Conservation (phyloP, 1,284 basidiomycete genomes). For the Rhodotorula sp. region DNA sequence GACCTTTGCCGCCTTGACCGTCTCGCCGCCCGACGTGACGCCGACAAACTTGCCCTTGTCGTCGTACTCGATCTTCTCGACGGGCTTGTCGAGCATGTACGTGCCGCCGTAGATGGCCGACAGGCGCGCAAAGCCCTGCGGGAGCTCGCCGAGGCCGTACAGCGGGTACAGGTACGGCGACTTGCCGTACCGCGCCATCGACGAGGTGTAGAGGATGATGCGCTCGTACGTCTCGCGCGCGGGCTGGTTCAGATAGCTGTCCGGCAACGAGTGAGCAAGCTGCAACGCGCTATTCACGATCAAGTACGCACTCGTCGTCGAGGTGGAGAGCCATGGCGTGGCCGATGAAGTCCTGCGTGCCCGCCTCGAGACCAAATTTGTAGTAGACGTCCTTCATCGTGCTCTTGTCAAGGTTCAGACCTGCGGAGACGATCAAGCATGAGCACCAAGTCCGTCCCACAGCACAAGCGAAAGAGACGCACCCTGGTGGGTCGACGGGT, state of each 20-base stretch:
- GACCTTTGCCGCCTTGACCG: conserved; percentile 94
- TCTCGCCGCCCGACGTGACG: conserved; percentile 86
- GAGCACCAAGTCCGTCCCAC: background rate
- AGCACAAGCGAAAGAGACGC: conserved; percentile 39
- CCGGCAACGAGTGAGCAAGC: conserved; percentile 4
- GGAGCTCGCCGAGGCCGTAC: conserved; percentile 97
- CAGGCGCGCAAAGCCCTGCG: conserved; percentile 96
- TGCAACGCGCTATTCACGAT: too few species aligned
- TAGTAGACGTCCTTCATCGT: conserved; percentile 92
- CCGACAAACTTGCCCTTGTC: conserved; percentile 86
- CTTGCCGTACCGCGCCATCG: conserved; percentile 99
- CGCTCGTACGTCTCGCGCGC: conserved; percentile 91
- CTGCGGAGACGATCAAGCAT: conserved; percentile 53
- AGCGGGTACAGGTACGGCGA: conserved; percentile 99
- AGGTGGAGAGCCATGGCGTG: conserved; percentile 99
- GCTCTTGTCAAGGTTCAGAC: conserved; percentile 79
- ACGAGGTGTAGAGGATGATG: conserved; percentile 95
- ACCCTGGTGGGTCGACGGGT: conserved; percentile 95
- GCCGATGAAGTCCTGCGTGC: conserved; percentile 98
- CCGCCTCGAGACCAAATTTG: conserved; percentile 95
- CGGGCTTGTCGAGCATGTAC: conserved; percentile 98
- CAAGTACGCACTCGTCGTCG: conserved; percentile 80
- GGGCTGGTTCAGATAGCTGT: conserved; percentile 86
- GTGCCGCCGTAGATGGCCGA: conserved; percentile 99
- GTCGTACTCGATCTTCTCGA: conserved; percentile 87